These are phyloP conservation scores for Diatrype stigma DNA, from an alignment of 2,329 filamentous ascomycete species.

Conservation along the genomic window DNA sequence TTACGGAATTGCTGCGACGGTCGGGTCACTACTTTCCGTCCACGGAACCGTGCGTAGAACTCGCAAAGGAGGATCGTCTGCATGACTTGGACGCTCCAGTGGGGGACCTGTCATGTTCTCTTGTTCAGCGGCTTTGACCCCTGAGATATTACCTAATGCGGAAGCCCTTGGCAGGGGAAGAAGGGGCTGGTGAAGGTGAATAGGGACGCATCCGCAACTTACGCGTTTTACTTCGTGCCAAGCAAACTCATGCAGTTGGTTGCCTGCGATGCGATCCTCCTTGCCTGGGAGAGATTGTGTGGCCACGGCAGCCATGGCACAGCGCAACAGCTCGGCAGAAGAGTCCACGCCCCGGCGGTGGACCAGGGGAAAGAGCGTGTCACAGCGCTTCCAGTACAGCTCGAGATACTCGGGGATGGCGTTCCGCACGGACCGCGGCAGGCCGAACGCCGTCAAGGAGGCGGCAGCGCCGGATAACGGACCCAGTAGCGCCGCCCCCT, in stretches of 20 bases:
- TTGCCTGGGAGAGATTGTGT: constrained; percentile 45
- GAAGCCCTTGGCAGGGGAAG: constrained; percentile 3
- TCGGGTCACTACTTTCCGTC: constrained; percentile 42
- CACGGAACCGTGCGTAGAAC: constrained; percentile 51
- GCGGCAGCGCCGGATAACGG: constrained; percentile 30
- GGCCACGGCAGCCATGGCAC: constrained; percentile 54
- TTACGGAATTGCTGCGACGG: constrained; percentile 46
- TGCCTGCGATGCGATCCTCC: constrained; percentile 47
- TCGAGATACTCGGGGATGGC: constrained; percentile 47
- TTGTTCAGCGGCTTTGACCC: constrained; percentile 9
- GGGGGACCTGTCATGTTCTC: constrained; percentile 34
- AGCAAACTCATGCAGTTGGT: constrained; percentile 47
- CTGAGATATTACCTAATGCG: not conserved
- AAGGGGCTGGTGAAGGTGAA: not conserved
- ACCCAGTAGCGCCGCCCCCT: constrained; percentile 34
- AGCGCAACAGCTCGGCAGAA: constrained; percentile 42
- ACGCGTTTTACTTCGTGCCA: constrained; percentile 47
- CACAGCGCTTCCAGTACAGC: constrained; percentile 50
- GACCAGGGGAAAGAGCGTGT: constrained; percentile 45
- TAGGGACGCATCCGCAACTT: constrained; percentile 25
- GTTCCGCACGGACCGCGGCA: constrained; percentile 33
- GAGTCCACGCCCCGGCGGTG: constrained; percentile 43
- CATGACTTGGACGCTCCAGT: constrained; percentile 47
- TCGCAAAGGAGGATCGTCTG: constrained; percentile 53
- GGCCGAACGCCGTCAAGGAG: constrained; percentile 33